Conservation (phyloP, 2,329 filamentous ascomycete genomes). For the Neonectria punicea region DNA sequence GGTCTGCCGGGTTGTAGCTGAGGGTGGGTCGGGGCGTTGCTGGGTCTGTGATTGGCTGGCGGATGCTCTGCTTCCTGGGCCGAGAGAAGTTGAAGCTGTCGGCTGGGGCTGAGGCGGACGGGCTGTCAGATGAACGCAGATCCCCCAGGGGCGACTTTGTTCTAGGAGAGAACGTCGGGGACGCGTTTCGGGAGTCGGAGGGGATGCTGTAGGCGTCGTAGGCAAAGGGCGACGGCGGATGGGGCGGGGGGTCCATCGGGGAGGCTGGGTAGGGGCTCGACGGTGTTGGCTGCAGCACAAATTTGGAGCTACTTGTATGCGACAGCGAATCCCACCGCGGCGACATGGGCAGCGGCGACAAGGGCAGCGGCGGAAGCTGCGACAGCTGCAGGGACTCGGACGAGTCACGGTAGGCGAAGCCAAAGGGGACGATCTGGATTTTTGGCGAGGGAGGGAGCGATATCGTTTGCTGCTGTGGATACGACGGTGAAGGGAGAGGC, state of each 20-base stretch:
- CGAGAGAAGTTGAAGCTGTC: slow-evolving; percentile 73
- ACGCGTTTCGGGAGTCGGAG: slow-evolving; percentile 43
- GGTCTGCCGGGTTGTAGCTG: slow-evolving; percentile 44
- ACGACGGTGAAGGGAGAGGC: slow-evolving; percentile 38
- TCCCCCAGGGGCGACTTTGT: slow-evolving; percentile 48
- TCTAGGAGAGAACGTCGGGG: slow-evolving; percentile 45
- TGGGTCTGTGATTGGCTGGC: slow-evolving; percentile 52
- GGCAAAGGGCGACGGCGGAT: slow-evolving; percentile 40
- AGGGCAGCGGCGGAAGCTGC: slow-evolving; percentile 49
- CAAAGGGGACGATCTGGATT: slow-evolving; percentile 38
- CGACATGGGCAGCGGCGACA: slow-evolving; percentile 48
- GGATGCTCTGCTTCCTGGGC: slow-evolving; percentile 65
- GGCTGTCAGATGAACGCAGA: slow-evolving; percentile 49
- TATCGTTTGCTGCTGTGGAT: slow-evolving; percentile 28
- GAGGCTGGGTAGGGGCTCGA: slow-evolving; percentile 36
- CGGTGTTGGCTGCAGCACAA: slow-evolving; percentile 37
- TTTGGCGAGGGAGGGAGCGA: slow-evolving; percentile 38
- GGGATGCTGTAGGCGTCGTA: slow-evolving; percentile 38
- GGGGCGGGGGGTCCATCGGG: slow-evolving; percentile 39
- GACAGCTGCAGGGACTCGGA: slow-evolving; percentile 38
- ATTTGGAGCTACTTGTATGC: slow-evolving; percentile 39
- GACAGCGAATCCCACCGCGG: slow-evolving; percentile 59
- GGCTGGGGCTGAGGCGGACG: slow-evolving; percentile 54
- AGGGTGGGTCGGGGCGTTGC: slow-evolving; percentile 45
- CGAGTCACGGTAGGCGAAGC: slow-evolving; percentile 32